Evolutionary conservation across 306 rosid genomes (phyloP).

Genomic region (Ammopiptanthus mongolicus): DNA sequence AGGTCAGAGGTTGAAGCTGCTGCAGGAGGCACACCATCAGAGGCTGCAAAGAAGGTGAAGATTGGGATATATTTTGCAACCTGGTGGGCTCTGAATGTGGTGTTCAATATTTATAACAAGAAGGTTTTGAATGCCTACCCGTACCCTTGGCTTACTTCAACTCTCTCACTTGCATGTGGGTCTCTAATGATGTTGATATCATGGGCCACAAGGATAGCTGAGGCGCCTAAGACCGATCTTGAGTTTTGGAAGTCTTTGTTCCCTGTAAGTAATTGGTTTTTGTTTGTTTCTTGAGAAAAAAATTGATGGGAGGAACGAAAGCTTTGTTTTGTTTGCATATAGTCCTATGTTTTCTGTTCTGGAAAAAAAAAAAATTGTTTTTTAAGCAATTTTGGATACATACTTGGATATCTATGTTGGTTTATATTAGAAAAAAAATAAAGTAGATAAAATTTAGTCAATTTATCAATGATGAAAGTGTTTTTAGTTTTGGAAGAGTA

Average conservation of each 20-base stretch:
- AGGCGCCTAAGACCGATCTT: slow-evolving; percentile 82
- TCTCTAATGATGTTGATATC: slow-evolving; percentile 93
- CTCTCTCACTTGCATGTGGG: slow-evolving; percentile 91
- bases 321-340: slow-evolving; percentile 30
- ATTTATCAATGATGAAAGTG: neutral
- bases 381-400: neutral
- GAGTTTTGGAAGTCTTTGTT: slow-evolving; percentile 93
- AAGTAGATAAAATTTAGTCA: neutral
- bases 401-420: slow-evolving; percentile 6
- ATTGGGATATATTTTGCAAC: slow-evolving; percentile 88
- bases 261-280: slow-evolving; percentile 66
- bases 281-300: slow-evolving; percentile 47
- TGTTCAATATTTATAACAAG: slow-evolving; percentile 94
- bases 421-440: neutral
- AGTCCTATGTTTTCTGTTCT: neutral
- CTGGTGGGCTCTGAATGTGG: slow-evolving; percentile 98
- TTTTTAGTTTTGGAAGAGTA: neutral
- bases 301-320: slow-evolving; percentile 25
- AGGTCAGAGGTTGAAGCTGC: slow-evolving; percentile 47
- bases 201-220: slow-evolving; percentile 87
- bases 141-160: slow-evolving; percentile 94
- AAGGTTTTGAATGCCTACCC: slow-evolving; percentile 97
- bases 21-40: slow-evolving; percentile 29
- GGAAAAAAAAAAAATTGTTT: neutral
- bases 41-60: slow-evolving; percentile 74